phyloP scores from a whole-genome alignment of 805 yeast genomes.

The Candida mattraensis region DNA sequence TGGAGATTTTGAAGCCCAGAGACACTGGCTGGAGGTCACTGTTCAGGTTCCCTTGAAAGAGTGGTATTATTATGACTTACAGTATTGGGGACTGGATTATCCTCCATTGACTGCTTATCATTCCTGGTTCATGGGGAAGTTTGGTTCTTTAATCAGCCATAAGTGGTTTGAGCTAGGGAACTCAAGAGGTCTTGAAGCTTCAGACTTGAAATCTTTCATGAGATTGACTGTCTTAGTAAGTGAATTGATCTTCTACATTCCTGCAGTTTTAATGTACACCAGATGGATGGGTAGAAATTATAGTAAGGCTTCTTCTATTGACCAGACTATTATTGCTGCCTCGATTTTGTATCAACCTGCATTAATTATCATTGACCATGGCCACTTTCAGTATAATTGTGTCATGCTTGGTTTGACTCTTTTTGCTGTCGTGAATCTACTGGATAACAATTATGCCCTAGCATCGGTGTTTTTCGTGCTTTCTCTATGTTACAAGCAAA shows the following conservation, averaged over 20 bases:
- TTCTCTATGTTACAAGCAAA: conserved; percentile 86
- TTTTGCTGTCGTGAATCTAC: conserved; percentile 61
- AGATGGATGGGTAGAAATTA: conserved; percentile 66
- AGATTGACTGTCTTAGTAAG: conserved; percentile 74
- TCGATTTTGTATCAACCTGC: conserved; percentile 85
- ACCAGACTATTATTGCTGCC: conserved; percentile 73
- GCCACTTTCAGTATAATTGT: conserved; percentile 93
- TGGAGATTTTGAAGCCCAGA: conserved; percentile 97
- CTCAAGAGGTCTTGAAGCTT: conserved; percentile 75
- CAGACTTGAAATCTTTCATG: conserved; percentile 78
- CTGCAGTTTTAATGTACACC: conserved; percentile 73
- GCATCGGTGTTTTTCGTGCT: conserved; percentile 78
- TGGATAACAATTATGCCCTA: conserved; percentile 59
- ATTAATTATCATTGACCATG: conserved; percentile 85
- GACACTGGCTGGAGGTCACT: conserved; percentile 97
- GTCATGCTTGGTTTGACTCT: conserved; percentile 90
- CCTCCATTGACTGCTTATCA: conserved; percentile 97
- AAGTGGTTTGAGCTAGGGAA: conserved; percentile 72
- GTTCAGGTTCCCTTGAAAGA: conserved; percentile 64
- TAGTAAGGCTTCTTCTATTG: conserved; percentile 54
- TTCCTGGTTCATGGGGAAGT: conserved; percentile 72
- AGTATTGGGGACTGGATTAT: conserved; percentile 96
- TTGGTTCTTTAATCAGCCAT: conserved; percentile 65
- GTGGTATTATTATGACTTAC: conserved; percentile 90
- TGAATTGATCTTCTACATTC: conserved; percentile 72